Percentiles rank a stretch among this genome's conserved stretches.
Evolutionary conservation across 345 rosid species (phyloP).

Genomic region (Citrus hindsii): DNA sequence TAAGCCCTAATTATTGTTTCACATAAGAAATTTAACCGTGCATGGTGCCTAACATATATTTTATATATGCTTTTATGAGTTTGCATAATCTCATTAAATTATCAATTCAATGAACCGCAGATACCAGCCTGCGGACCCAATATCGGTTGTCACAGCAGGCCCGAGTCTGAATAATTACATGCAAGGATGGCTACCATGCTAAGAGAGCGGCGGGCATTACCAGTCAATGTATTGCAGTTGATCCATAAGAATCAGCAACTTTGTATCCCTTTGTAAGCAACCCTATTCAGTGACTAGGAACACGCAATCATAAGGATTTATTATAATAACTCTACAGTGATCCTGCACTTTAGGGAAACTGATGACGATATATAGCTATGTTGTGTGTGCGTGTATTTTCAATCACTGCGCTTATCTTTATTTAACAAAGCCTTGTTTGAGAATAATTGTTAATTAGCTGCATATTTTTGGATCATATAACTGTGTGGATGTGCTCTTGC

Average conservation of each 20-base stretch:
- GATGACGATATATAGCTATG: background rate
- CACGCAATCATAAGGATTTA: slow-evolving; percentile 8
- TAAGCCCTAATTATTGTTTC: slow-evolving; percentile 17
- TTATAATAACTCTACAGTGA: background rate
- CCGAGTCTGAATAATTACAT: slow-evolving; percentile 79
- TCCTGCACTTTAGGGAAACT: background rate
- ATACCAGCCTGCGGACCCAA: slow-evolving; percentile 55
- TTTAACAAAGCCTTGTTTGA: slow-evolving; percentile 3
- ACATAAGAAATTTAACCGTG: background rate
- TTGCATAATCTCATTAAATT: too few relatives aligned
- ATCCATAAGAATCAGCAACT: slow-evolving; percentile 3
- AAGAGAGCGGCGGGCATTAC: background rate
- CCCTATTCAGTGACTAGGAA: background rate
- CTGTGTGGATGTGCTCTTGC: too few relatives aligned
- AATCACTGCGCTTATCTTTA: slow-evolving; percentile 2
- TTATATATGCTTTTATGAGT: too few relatives aligned
- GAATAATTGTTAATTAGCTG: slow-evolving; percentile 5
- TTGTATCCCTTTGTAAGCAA: slow-evolving; percentile 8
- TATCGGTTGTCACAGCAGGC: slow-evolving; percentile 54
- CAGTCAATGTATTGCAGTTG: slow-evolving; percentile 10
- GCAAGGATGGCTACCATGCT: slow-evolving; percentile 89
- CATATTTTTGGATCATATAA: background rate
- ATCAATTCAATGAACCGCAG: slow-evolving; percentile 30
- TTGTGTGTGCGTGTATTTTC: background rate
- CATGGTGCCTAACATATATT: too few relatives aligned